Percentiles rank a stretch among this genome's conserved stretches.
Conservation (phyloP, 176 grass and related monocot genomes). For the Paspalum vaginatum region DNA sequence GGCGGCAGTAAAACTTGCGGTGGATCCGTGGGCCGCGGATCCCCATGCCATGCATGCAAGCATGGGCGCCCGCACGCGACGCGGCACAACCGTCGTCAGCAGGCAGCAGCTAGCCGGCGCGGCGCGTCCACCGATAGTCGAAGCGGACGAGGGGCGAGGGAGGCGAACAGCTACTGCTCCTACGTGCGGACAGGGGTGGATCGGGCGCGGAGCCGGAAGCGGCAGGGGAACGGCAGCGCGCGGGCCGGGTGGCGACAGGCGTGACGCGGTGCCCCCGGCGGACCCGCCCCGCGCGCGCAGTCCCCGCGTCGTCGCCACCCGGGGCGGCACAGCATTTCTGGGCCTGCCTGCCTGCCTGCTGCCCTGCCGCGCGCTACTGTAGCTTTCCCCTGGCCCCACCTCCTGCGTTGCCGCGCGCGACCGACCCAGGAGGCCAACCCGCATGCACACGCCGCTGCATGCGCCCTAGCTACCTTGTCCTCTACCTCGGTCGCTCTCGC, state of each 20-base stretch:
- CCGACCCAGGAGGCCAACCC: constrained; percentile 55
- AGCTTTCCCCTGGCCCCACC: constrained; percentile 5
- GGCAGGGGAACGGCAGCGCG: background rate
- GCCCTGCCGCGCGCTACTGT: constrained; percentile 35
- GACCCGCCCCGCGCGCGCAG: constrained; percentile 21
- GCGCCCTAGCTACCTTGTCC: background rate
- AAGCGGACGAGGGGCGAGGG: background rate
- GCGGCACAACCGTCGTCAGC: background rate
- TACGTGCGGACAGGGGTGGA: background rate
- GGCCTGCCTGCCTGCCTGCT: background rate
- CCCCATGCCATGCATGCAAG: background rate
- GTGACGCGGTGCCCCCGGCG: constrained; percentile 25
- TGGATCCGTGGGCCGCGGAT: background rate
- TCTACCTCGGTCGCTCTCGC: background rate
- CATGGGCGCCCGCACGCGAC: background rate
- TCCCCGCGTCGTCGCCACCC: constrained; percentile 35
- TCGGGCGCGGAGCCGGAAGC: constrained; percentile 26
- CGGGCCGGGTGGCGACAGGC: constrained; percentile 22
- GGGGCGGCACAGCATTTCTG: constrained; percentile 33
- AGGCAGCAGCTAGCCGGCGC: background rate
- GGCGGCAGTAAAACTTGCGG: background rate
- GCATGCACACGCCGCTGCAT: constrained; percentile 36
- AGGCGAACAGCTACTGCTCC: background rate
- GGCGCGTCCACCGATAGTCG: background rate
- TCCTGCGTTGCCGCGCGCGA: background rate